These are phyloP conservation scores for Aureobasidium namibiae DNA, from an alignment of 2,329 filamentous ascomycete species.

Conservation along the genomic window DNA sequence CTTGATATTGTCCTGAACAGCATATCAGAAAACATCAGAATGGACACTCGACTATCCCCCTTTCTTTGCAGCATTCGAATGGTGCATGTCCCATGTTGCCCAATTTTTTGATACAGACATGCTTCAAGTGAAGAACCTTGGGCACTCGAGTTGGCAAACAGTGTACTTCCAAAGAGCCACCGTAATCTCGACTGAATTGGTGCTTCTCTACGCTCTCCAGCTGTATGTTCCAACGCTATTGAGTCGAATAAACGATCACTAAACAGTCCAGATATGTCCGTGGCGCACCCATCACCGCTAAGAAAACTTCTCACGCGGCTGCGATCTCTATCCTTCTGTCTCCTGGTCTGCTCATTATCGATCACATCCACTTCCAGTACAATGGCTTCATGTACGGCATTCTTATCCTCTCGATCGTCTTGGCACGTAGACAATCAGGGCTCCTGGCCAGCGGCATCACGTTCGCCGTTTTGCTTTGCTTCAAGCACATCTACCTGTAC, in stretches of 20 bases:
- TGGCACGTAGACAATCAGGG: conserved; percentile 67
- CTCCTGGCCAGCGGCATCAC: conserved; percentile 70
- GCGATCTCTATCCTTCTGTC: conserved; percentile 86
- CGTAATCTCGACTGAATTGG: conserved; percentile 76
- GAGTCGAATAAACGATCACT: not conserved
- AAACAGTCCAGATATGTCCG: conserved; percentile 61
- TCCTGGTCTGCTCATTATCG: conserved; percentile 89
- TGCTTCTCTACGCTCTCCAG: conserved; percentile 75
- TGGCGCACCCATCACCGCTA: conserved; percentile 56
- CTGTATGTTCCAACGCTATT: conserved; percentile 42
- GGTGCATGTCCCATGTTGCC: conserved; percentile 75
- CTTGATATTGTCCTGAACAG: conserved; percentile 18
- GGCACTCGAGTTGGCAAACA: conserved; percentile 87
- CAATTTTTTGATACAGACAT: conserved; percentile 70
- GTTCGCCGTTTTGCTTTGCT: conserved; percentile 78
- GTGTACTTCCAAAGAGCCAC: conserved; percentile 87
- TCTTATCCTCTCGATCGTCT: conserved; percentile 74
- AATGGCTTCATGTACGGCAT: conserved; percentile 95
- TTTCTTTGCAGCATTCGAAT: conserved; percentile 97
- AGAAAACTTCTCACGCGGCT: conserved; percentile 71
- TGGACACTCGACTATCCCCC: conserved; percentile 99
- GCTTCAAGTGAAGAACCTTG: conserved; percentile 70
- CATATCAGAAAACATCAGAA: conserved; percentile 72
- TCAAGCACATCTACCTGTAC: conserved; percentile 98
- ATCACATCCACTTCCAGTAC: conserved; percentile 98